Evolutionary conservation across 768 basidiomycete species (phyloP).

Genomic region (Dendrothele bispora): DNA sequence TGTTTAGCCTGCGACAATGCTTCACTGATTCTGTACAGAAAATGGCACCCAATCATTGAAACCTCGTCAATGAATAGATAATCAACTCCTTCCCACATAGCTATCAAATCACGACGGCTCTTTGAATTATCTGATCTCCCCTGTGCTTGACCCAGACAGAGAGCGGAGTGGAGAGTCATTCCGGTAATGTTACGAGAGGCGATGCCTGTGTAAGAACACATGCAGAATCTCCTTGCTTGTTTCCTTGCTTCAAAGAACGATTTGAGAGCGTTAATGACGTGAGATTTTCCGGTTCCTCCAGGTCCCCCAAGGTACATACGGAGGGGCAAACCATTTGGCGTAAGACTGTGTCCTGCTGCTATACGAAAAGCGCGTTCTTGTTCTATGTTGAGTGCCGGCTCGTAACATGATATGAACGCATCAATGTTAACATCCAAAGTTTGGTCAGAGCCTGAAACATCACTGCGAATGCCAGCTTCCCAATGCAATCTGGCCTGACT

Average conservation of each 20-base stretch:
- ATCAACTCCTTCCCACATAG: conserved; percentile 3
- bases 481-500: too few relatives aligned
- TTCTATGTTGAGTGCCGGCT: background rate
- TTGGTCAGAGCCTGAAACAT: too few relatives aligned
- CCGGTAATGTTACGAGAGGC: conserved; percentile 8
- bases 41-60: conserved; percentile 5
- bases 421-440: too few relatives aligned
- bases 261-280: background rate
- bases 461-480: too few relatives aligned
- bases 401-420: background rate
- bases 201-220: conserved; percentile 8
- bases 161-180: conserved; percentile 9
- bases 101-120: background rate
- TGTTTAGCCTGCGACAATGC: conserved; percentile 19
- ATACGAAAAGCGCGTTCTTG: conserved; percentile 1
- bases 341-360: background rate
- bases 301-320: background rate
- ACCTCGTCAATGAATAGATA: conserved; percentile 3
- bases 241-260: background rate
- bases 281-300: conserved; percentile 4
- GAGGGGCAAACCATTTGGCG: background rate
- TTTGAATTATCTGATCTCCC: background rate
- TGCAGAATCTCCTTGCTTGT: conserved; percentile 4
- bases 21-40: conserved; percentile 17
- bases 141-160: background rate